Conservation (phyloP, 257 asterid species). For the Apocynum venetum region DNA sequence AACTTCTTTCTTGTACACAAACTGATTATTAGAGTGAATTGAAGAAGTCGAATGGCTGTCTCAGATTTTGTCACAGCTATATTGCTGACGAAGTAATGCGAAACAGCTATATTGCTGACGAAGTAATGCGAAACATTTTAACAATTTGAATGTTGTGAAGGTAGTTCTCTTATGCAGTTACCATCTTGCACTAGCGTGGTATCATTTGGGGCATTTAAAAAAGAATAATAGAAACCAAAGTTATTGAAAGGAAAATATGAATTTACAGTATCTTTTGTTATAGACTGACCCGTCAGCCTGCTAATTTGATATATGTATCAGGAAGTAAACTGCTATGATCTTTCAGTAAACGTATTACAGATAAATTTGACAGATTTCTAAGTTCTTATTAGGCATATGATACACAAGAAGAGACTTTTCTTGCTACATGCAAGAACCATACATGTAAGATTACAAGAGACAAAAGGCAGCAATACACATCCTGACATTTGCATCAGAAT, state of each 20-base stretch:
- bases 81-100: too few species aligned
- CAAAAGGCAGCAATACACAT: neutral
- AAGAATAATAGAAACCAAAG: neutral
- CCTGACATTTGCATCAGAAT: neutral
- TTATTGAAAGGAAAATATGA: neutral
- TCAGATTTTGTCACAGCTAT: neutral
- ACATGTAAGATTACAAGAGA: neutral
- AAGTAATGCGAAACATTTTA: neutral
- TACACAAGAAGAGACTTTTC: constrained; percentile 5
- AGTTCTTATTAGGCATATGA: neutral
- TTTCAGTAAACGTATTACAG: neutral
- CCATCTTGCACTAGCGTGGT: neutral
- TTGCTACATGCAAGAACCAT: neutral
- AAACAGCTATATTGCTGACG: too few species aligned
- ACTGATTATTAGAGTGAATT: neutral
- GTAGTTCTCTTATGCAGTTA: neutral
- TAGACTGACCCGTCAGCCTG: neutral
- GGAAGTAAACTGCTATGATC: neutral
- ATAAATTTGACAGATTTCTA: neutral
- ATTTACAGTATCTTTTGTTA: neutral
- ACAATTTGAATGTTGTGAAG: neutral
- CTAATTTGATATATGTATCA: neutral
- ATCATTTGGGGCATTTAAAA: neutral
- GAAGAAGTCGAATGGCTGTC: neutral
- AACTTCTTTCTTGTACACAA: neutral